Evolutionary conservation across 768 basidiomycete species (phyloP), one percentile per base, ranked within the genome.

Genomic region (Auricularia sp.): DNA sequence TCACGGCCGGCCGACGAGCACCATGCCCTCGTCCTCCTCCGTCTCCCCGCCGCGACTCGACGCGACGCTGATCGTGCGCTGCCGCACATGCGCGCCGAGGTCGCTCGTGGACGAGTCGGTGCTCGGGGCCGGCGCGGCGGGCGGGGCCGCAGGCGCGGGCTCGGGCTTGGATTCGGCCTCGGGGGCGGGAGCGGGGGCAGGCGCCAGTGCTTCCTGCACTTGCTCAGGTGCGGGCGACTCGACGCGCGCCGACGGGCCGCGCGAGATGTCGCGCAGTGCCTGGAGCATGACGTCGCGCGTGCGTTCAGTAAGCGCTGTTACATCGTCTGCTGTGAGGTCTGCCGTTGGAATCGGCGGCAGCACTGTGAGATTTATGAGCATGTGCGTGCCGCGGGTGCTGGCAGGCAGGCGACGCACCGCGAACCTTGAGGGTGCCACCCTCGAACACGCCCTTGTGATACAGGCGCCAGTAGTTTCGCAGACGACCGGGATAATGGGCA

Each of bases 401-500:
- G 56, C 29, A 2, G 56, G 14, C 24, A 59, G 8, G 24, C 56
- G 24, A 69, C 86, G 66, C 70, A 93, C 97, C 92, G 81, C 84
- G 85, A 68, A 98, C 82, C 72, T 83, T 90, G 67, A 98, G 79
- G 10, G 80, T 82, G 0, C 96, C 96, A 33, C 80, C 75, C 45
- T 86, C 85, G 68, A 98, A 91, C 21, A 86, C 77, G 42, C 88
- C 88, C 67, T 85, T 82, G 71, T 84, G 86, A 74, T 97, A 98
- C 58, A 96, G 69, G 67, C 84, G 77, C 83, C 91, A 91, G 74
- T 98, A 99, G 75, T 98, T 98, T 98, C 94, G 62, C 86, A 85
- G 2, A 98, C 88, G 62, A 99, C 83, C 5, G 97, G 96, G 36
- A 92, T 83, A 71, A 99, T 88, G 5, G 97, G 96, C 58, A 98